A percentile compares a stretch with the other conserved stretches of the same genome.
These are phyloP conservation scores for Atkinsonella texensis DNA, from an alignment of 2,329 filamentous ascomycete genomes.

Conservation along the genomic window DNA sequence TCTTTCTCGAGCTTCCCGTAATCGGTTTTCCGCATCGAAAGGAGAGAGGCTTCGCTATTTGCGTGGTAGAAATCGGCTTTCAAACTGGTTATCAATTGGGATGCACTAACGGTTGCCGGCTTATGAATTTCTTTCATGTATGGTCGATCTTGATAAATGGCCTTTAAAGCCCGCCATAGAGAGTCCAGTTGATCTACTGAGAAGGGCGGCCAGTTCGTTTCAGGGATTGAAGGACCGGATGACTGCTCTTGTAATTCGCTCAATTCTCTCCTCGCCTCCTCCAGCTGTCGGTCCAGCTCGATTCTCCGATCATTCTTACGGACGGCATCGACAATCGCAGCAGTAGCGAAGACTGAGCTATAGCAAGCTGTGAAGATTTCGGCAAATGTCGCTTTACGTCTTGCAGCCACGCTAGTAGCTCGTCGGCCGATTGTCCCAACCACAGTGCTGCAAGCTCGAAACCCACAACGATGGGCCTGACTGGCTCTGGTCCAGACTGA, in stretches of 20 bases:
- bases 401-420: constrained; percentile 35
- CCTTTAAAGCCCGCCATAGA: constrained; percentile 20
- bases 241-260: constrained; percentile 24
- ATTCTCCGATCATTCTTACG: constrained; percentile 44
- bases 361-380: constrained; percentile 55
- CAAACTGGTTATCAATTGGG: constrained; percentile 16
- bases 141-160: constrained; percentile 19
- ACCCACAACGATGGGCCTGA: constrained; percentile 51
- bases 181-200: constrained; percentile 18
- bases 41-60: constrained; percentile 12
- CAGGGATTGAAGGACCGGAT: constrained; percentile 4
- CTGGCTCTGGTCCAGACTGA: constrained; percentile 55
- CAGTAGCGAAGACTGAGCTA: constrained; percentile 54
- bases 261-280: constrained; percentile 38
- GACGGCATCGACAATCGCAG: constrained; percentile 48
- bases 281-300: constrained; percentile 50
- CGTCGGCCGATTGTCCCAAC: constrained; percentile 36
- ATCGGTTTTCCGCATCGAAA: constrained; percentile 12
- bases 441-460: constrained; percentile 45
- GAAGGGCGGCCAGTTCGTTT: constrained; percentile 10
- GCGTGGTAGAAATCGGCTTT: constrained; percentile 18
- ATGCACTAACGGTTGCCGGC: constrained; percentile 16
- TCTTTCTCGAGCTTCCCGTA: constrained; percentile 19
- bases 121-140: constrained; percentile 24
- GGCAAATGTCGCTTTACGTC: constrained; percentile 36